Evolutionary conservation across 192 early-diverging fungal genomes (phyloP), one percentile per base, ranked within the genome.

Genomic region (Coemansia sp.): DNA sequence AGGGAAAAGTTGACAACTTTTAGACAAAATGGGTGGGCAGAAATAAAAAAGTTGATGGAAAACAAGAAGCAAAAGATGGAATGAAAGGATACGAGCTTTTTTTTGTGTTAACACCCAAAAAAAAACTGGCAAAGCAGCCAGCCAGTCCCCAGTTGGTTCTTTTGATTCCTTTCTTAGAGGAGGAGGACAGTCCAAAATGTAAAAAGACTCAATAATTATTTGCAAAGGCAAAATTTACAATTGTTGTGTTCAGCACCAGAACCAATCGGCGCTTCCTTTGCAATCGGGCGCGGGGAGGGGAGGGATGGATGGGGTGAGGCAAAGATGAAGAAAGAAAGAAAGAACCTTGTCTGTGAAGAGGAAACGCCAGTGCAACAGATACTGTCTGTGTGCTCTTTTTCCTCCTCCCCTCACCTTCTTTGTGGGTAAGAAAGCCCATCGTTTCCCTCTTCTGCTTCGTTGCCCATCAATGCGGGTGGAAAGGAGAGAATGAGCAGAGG

Each of bases 41-140:
- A 26, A 26, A 3, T 23, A 54, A 26, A 23, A 54, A 26, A 54
- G 19, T 11, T 12, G 38, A 59, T 59, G 12, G 38, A 59, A 59
- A 6, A 39, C 37, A 41, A 18, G 39, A 59, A 59, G 57, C 15
- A 59, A 59, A 59, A 59, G 57, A 59, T 59, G 57, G 57, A 59
- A 59, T 39, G 37, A 2, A 40, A 59, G 26, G 26, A 26, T 26
- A 26, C 26, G 15, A 18, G n/a, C n/a, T n/a, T 59, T 59, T 59
- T 59, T 57, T 9, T 18, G 48, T n/a, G 21, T 54, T 54, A 26
- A 1, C 57, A 59, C n/a, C 52, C n/a, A n/a, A 23, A 39, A 59
- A 59, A 40, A 39, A 6, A 39, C 5, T n/a, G n/a, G 32, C 10
- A 48, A 48, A 15, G 16, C 10, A 48, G 16, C 47, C 47, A 48